These are phyloP conservation scores for Capsicum rhomboideum DNA, from an alignment of 257 asterid genomes.

Conservation along the genomic window DNA sequence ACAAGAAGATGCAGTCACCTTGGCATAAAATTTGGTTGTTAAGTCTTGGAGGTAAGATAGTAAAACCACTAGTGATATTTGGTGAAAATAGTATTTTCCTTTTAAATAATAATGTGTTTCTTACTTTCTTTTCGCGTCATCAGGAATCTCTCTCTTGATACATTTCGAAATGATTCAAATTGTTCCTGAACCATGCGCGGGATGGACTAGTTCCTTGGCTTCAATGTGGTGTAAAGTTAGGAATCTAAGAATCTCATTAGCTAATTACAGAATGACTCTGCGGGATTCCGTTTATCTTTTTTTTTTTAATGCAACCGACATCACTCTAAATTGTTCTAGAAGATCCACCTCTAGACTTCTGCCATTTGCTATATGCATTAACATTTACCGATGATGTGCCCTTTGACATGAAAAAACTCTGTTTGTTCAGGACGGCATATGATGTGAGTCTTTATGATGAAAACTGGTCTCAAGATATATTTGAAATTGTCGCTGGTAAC, in stretches of 20 bases:
- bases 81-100: not conserved
- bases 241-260: not conserved
- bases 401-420: constrained; percentile 4
- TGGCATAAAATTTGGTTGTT: not conserved
- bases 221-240: not conserved
- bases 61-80: not conserved
- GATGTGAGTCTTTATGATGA: constrained; percentile 76
- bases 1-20: not conserved
- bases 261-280: not conserved
- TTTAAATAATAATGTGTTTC: not conserved
- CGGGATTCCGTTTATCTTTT: not conserved
- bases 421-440: constrained; percentile 67
- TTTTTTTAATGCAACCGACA: not conserved
- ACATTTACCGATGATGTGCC: not conserved
- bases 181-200: not conserved
- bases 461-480: constrained; percentile 65
- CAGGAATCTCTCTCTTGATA: not conserved
- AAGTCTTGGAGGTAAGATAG: not conserved
- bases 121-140: not conserved
- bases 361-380: not conserved
- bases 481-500: constrained; percentile 61
- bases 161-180: not conserved
- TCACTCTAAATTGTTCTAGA: not conserved
- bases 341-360: not conserved
- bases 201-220: not conserved